Conservation (phyloP, 2,329 filamentous ascomycete genomes). For the Talaromyces sp. region DNA sequence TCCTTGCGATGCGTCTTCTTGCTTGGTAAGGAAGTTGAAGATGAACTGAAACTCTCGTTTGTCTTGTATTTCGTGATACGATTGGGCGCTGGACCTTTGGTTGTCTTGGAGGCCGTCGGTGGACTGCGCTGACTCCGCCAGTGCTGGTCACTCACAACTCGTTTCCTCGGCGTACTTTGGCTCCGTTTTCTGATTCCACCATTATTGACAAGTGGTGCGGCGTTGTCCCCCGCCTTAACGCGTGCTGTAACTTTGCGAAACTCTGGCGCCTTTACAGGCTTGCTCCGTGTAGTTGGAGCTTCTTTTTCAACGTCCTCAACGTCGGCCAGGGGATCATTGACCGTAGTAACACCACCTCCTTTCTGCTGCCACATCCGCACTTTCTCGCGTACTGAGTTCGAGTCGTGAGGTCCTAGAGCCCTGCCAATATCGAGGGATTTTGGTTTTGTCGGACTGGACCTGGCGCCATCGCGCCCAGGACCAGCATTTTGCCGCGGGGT, state of each 20-base stretch:
- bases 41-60: slow-evolving; percentile 25
- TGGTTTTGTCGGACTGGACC: slow-evolving; percentile 49
- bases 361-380: slow-evolving; percentile 81
- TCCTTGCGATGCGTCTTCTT: slow-evolving; percentile 26
- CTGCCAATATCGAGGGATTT: slow-evolving; percentile 45
- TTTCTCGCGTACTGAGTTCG: slow-evolving; percentile 67
- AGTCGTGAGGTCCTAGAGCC: slow-evolving; percentile 54
- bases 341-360: slow-evolving; percentile 61
- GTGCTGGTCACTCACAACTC: slow-evolving; percentile 87
- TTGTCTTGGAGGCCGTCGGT: slow-evolving; percentile 31
- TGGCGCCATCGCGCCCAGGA: slow-evolving; percentile 51
- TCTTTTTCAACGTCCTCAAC: slow-evolving; percentile 47
- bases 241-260: slow-evolving; percentile 8
- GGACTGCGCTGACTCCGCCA: slow-evolving; percentile 58
- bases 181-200: slow-evolving; percentile 33
- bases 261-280: slow-evolving; percentile 21
- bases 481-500: slow-evolving; percentile 31
- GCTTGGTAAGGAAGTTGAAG: slow-evolving; percentile 24
- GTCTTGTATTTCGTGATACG: slow-evolving; percentile 39
- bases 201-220: not conserved
- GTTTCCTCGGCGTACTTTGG: slow-evolving; percentile 72
- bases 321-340: slow-evolving; percentile 52
- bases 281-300: slow-evolving; percentile 22
- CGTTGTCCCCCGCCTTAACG: slow-evolving; percentile 22
- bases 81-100: slow-evolving; percentile 39